Evolutionary conservation across 139 green algal species (phyloP).

Genomic region (Nannochloris sp.): DNA sequence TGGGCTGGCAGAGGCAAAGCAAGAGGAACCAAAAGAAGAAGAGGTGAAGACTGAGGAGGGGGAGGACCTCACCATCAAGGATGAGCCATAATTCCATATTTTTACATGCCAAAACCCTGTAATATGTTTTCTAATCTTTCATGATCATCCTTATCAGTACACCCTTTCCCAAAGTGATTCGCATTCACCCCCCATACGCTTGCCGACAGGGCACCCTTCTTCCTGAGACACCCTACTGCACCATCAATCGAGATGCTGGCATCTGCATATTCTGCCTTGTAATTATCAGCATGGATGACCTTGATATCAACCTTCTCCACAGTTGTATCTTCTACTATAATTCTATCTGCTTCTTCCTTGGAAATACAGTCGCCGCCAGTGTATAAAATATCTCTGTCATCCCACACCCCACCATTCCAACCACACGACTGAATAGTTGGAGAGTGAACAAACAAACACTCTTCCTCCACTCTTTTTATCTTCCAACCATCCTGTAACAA

Average conservation of each 20-base stretch:
- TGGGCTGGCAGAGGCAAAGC: conserved; percentile 4
- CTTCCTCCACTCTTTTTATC: conserved; percentile 31
- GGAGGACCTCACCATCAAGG: background rate
- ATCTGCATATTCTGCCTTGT: conserved; percentile 10
- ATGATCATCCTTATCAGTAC: conserved; percentile 11
- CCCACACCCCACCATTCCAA: conserved; percentile 46
- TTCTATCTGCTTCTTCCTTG: conserved; percentile 7
- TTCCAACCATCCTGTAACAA: conserved; percentile 32
- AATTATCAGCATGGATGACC: background rate
- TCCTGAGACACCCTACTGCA: conserved; percentile 29
- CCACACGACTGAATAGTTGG: conserved; percentile 60
- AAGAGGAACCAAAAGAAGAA: background rate
- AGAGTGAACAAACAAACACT: conserved; percentile 59
- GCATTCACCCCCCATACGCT: background rate
- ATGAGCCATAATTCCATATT: background rate
- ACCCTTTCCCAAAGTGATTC: conserved; percentile 20
- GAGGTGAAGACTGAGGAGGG: background rate
- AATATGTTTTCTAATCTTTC: too few species aligned
- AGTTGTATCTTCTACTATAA: conserved; percentile 15
- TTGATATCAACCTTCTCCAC: conserved; percentile 19
- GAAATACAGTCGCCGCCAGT: conserved; percentile 40
- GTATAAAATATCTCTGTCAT: conserved; percentile 39
- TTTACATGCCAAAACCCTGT: too few species aligned
- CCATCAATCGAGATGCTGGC: background rate
- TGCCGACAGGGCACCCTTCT: conserved; percentile 6